A percentile compares a stretch with the other conserved stretches of the same genome.
Evolutionary conservation across 371 early-diverging fungal genomes (phyloP).

Genomic region (Lichtheimia ramosa): DNA sequence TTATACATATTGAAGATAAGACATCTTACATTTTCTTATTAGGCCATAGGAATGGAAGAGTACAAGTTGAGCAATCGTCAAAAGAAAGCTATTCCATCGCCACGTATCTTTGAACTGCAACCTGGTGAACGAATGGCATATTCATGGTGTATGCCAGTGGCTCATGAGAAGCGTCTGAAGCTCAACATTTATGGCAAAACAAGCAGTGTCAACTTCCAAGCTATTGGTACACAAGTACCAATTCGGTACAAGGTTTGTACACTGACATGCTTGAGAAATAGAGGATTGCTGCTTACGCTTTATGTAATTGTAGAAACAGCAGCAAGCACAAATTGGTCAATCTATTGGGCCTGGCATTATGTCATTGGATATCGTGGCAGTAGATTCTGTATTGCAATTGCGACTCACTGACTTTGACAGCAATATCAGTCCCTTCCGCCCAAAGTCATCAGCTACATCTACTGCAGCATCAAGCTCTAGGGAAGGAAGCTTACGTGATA

Average conservation of each 20-base stretch:
- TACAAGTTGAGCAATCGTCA: constrained; percentile 31
- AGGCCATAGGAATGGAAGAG: constrained; percentile 28
- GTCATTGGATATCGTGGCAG: constrained; percentile 84
- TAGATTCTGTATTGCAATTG: constrained; percentile 82
- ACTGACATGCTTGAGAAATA: neutral
- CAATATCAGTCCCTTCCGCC: constrained; percentile 61
- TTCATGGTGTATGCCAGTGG: constrained; percentile 92
- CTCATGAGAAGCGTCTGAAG: constrained; percentile 67
- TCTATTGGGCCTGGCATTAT: constrained; percentile 42
- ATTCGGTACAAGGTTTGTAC: constrained; percentile 68
- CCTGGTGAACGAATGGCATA: constrained; percentile 63
- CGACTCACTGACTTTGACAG: constrained; percentile 72
- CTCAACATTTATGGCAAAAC: constrained; percentile 70
- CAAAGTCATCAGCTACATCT: constrained; percentile 36
- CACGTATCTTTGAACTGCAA: constrained; percentile 18
- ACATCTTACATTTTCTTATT: neutral
- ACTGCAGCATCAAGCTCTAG: constrained; percentile 28
- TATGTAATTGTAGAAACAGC: constrained; percentile 14
- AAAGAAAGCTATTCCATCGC: constrained; percentile 25
- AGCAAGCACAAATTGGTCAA: constrained; percentile 3
- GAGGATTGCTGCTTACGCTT: neutral
- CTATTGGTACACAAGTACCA: constrained; percentile 88
- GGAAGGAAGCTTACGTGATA: constrained; percentile 45
- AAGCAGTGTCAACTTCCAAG: constrained; percentile 80
- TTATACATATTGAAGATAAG: neutral